phyloP scores from a whole-genome alignment of 1,284 basidiomycete genomes.

The Sanghuangporus baumii region DNA sequence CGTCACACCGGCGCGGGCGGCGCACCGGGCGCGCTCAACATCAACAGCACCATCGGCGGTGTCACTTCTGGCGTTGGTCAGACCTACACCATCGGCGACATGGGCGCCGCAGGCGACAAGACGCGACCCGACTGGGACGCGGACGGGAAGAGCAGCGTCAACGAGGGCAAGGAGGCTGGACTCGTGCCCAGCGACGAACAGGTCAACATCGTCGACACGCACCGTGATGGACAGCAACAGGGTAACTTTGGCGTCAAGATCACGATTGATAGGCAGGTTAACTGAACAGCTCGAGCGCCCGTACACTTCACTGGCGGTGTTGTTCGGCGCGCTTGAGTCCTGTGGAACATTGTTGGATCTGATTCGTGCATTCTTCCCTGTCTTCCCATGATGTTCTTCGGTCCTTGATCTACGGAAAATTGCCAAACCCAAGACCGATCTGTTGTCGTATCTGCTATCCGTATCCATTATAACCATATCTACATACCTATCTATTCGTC shows the following conservation, averaged over 20 bases:
- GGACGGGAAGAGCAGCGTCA: conserved; percentile 53
- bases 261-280: conserved; percentile 31
- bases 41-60: conserved; percentile 33
- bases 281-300: conserved; percentile 16
- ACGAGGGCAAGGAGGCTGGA: conserved; percentile 37
- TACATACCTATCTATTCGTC: background rate
- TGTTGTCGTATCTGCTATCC: background rate
- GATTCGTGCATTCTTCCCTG: background rate
- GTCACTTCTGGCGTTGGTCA: conserved; percentile 36
- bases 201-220: conserved; percentile 17
- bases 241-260: conserved; percentile 28
- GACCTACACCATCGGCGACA: conserved; percentile 63
- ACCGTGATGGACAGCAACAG: conserved; percentile 22
- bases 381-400: too few species aligned
- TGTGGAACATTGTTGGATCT: too few species aligned
- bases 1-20: conserved; percentile 27
- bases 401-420: too few species aligned
- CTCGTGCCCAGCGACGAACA: conserved; percentile 26
- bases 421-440: too few species aligned
- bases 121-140: conserved; percentile 30
- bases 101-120: conserved; percentile 30
- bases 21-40: conserved; percentile 30
- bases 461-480: background rate
- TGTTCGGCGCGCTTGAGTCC: too few species aligned
- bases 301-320: background rate